Evolutionary conservation across 495 filamentous ascomycete genomes (phyloP), one percentile per base, ranked within the genome.

Genomic region (Hyphodiscus hymeniophilus): DNA sequence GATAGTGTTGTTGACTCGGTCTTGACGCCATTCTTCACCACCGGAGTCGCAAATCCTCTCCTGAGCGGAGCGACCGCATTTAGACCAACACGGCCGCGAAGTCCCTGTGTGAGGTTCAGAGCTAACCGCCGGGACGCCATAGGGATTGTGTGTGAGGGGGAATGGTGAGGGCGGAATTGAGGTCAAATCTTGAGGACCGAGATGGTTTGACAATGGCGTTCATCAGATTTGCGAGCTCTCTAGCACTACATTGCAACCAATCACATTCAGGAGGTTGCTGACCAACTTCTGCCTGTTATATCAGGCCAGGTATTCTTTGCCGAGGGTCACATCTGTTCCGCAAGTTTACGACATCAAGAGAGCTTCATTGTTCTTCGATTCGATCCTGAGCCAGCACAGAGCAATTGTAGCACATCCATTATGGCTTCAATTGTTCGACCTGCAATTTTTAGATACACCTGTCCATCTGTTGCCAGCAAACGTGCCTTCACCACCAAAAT

Each of bases 41-140:
- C 80, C 39, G 88, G 89, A 41, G 89, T 88, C 59, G 90, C 89
- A 59, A 95, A 85, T 60, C 84, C 83, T 75, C 89, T 80, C 64
- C 74, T 80, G 62, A 87, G 71, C 53, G 84, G 79, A 64, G 80
- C 74, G 24, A 56, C 56, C 59, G 87, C 69, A 55, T 82, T 71
- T 60, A 81, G 77, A 62, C 82, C 83, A 63, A 84, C 77, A 64
- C 84, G 85, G 72, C 69, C 84, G 71, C 87, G 86, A 69, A 94
- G 74, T 71, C 84, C 82, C 75, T 86, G 80, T 68, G 88, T 77
- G 57, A 96, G 76, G 73, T 85, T 90, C 58, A 89, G 74, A 65
- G 89, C 89, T 67, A 96, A 77, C 76, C 86, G 85, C 78, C 87
- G 78, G 65, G 90, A 94, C 74, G 89, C 89, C 90, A 96, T 96